A percentile compares a stretch with the other conserved stretches of the same genome.
phyloP scores from a whole-genome alignment of 192 early-diverging fungal species.

The Coemansia umbellata region DNA sequence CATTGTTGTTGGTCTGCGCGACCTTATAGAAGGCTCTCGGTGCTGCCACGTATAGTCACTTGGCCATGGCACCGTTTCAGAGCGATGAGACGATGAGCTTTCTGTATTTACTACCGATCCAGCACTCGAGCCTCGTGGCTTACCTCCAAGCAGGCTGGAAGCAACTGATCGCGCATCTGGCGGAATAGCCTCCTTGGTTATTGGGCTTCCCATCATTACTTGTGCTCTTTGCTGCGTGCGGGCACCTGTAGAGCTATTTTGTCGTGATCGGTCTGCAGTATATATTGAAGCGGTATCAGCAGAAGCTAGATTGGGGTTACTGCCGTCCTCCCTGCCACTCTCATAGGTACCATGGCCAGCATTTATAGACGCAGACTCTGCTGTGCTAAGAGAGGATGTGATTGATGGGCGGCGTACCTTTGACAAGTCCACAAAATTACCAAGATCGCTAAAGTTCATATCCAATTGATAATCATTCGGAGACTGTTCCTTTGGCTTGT shows the following conservation, averaged over 20 bases:
- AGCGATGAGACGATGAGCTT: conserved; percentile 10
- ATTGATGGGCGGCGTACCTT: conserved; percentile 47
- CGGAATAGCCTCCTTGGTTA: conserved; percentile 28
- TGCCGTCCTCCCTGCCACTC: conserved; percentile 22
- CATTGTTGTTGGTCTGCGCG: conserved; percentile 28
- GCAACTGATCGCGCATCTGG: conserved; percentile 41
- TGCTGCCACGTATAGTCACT: conserved; percentile 31
- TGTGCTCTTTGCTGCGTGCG: conserved; percentile 18
- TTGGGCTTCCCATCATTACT: conserved; percentile 28
- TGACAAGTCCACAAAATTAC: conserved; percentile 46
- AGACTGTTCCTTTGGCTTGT: conserved; percentile 12
- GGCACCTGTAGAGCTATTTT: conserved; percentile 24
- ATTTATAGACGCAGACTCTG: conserved; percentile 33
- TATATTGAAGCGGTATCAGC: conserved; percentile 14
- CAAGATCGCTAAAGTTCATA: conserved; percentile 49
- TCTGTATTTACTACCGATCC: conserved; percentile 21
- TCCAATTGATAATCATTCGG: conserved; percentile 40
- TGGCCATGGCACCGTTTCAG: conserved; percentile 21
- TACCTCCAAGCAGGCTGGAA: conserved; percentile 32
- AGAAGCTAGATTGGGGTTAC: conserved; percentile 1
- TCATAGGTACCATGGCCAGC: conserved; percentile 25
- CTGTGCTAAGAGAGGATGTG: conserved; percentile 42
- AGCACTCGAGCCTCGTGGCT: conserved; percentile 30
- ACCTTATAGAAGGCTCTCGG: conserved; percentile 37
- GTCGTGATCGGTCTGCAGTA: conserved; percentile 25